phyloP scores from a whole-genome alignment of 2,329 filamentous ascomycete genomes.

The Neurospora sp. region DNA sequence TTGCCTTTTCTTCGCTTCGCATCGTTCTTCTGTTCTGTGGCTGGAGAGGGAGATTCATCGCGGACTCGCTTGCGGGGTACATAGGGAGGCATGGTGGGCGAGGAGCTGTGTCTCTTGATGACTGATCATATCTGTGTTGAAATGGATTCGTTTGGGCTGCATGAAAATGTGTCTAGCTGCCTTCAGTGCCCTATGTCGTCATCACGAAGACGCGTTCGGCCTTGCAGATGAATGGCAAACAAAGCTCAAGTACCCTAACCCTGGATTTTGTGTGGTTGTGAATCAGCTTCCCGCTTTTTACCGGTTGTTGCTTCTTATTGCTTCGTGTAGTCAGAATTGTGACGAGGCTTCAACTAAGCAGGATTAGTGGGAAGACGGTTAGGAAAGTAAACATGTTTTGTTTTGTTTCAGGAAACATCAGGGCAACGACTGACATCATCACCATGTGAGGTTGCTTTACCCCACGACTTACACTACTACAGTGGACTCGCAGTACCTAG shows the following conservation, averaged over 20 bases:
- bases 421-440: background rate
- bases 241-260: background rate
- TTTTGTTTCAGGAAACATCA: background rate
- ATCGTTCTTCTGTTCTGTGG: constrained; percentile 19
- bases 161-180: background rate
- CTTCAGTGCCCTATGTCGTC: background rate
- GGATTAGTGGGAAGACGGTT: background rate
- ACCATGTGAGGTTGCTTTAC: background rate
- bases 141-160: background rate
- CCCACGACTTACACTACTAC: background rate
- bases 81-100: constrained; percentile 52
- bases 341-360: background rate
- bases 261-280: background rate
- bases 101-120: background rate
- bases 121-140: background rate
- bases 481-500: background rate
- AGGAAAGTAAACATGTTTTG: background rate
- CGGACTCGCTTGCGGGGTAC: constrained; percentile 58
- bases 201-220: background rate
- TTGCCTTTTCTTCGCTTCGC: constrained; percentile 15
- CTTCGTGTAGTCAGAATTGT: too few species aligned
- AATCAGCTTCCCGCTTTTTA: background rate
- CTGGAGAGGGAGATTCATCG: constrained; percentile 31
- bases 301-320: background rate
- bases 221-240: background rate